Evolutionary conservation across 2,329 filamentous ascomycete species (phyloP), one percentile per base, ranked within the genome.

Genomic region (Talaromyces rugulosus): DNA sequence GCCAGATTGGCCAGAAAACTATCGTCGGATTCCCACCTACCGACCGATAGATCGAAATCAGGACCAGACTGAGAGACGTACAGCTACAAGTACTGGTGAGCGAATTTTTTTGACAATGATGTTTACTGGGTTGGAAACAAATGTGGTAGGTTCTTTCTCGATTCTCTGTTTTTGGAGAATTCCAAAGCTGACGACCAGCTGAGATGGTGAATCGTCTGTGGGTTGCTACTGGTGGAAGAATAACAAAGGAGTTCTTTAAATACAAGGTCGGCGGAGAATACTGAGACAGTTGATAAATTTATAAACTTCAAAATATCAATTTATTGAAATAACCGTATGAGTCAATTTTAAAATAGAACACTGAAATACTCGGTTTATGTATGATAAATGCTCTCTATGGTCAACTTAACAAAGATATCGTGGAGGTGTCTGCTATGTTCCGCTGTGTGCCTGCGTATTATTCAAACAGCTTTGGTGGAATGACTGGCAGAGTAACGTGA

Each of bases 251-350:
- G n/a, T 71, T 80, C 27, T 83, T 85, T 57, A 76, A 76, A 34
- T 84, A 84, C 66, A 77, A 80, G 34, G 72, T 86, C 61, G 83
- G 85, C 11, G 83, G 84, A 12, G 84, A 86, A 69, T 82, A 75
- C 69, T 81, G 63, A 66, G 61, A 12, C 5, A 40, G 2, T 40
- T n/a, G 16, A 7, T 5, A n/a, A n/a, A 7, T n/a, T 5, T 40
- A n/a, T 40, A 40, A 40, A 8, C 36, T 7, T 5, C n/a, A 33
- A 9, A 7, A 33, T 33, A 23, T 23, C 1, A 33, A 33, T 33
- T 33, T 1, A 33, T 33, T 33, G 6, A 33, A 8, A 33, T 33
- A 33, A 1, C 11, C 5, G 5, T 2, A 40, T 40, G 23, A n/a
- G 16, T 14, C 5, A 40, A 40, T 7, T 36, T 6, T 40, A n/a